Evolutionary conservation across 306 rosid genomes (phyloP).

Genomic region (Calophaca sinica): DNA sequence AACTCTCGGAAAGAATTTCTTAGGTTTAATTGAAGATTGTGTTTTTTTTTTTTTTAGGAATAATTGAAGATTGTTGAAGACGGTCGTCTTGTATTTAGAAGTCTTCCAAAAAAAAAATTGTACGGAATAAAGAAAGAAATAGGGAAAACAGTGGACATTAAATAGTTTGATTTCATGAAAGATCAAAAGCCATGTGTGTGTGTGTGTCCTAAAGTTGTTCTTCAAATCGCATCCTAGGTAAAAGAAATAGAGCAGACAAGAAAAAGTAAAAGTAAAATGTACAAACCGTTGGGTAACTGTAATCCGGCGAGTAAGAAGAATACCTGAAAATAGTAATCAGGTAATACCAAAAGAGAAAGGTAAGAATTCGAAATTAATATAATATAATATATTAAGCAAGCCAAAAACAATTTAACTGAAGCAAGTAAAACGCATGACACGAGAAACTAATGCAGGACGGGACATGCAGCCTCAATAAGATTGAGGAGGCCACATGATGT

Average conservation of each 20-base stretch:
- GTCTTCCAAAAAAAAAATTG: neutral
- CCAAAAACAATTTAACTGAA: neutral
- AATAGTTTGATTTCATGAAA: constrained; percentile 37
- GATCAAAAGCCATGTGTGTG: constrained; percentile 51
- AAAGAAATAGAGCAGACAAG: constrained; percentile 35
- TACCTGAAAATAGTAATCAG: constrained; percentile 69
- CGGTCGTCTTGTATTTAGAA: neutral
- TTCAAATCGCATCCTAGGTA: constrained; percentile 60
- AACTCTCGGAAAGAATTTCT: too few relatives aligned
- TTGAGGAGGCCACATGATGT: neutral
- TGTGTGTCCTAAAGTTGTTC: constrained; percentile 39
- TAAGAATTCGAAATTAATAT: constrained; percentile 26
- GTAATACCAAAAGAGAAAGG: neutral
- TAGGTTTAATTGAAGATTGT: too few relatives aligned
- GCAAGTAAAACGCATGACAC: neutral
- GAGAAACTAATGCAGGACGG: too few relatives aligned
- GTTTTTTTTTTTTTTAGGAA: too few relatives aligned
- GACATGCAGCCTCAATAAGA: too few relatives aligned
- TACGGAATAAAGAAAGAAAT: constrained; percentile 19
- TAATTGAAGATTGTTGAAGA: neutral
- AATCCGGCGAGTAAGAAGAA: constrained; percentile 95
- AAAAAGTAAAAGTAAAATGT: constrained; percentile 43
- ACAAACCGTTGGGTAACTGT: constrained; percentile 92
- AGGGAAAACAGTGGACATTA: constrained; percentile 36
- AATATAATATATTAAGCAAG: neutral